Evolutionary conservation across 495 filamentous ascomycete species (phyloP).

Genomic region (Chaetomium fimeti): DNA sequence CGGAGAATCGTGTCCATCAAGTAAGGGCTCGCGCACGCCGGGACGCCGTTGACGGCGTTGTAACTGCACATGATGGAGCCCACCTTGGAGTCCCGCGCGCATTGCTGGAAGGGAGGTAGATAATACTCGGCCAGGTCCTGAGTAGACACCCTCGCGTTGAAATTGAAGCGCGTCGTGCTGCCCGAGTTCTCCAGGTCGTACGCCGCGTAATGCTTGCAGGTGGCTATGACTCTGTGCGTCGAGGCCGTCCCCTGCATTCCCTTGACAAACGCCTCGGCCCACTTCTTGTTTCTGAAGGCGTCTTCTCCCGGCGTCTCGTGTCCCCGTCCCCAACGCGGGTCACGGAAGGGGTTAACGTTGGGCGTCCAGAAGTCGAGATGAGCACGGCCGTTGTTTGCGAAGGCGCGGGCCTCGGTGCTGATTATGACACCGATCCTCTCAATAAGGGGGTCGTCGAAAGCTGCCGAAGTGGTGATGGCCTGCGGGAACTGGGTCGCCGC

Average conservation of each 20-base stretch:
- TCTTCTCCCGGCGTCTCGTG: constrained; percentile 43
- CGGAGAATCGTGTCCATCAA: constrained; percentile 45
- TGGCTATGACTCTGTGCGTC: constrained; percentile 26
- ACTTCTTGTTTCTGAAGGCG: constrained; percentile 40
- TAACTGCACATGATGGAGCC: constrained; percentile 51
- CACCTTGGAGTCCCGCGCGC: constrained; percentile 45
- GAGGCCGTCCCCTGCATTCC: constrained; percentile 26
- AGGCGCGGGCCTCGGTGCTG: constrained; percentile 64
- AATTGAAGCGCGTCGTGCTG: constrained; percentile 34
- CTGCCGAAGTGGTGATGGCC: constrained; percentile 45
- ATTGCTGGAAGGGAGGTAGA: constrained; percentile 47
- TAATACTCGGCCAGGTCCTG: constrained; percentile 52
- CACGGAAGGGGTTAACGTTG: constrained; percentile 66
- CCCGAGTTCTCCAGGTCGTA: constrained; percentile 58
- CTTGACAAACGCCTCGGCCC: constrained; percentile 37
- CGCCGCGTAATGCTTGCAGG: constrained; percentile 47
- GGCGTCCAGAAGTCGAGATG: constrained; percentile 65
- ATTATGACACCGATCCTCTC: constrained; percentile 45
- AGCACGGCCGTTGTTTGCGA: constrained; percentile 57
- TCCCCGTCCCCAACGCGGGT: constrained; percentile 48
- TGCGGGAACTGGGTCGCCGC: constrained; percentile 50
- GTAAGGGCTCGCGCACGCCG: constrained; percentile 45
- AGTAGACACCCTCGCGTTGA: constrained; percentile 40
- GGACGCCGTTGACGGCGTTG: constrained; percentile 48
- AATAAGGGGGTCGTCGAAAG: constrained; percentile 51